These are phyloP conservation scores for Sinapis alba DNA, from an alignment of 441 rosid species.

Conservation along the genomic window DNA sequence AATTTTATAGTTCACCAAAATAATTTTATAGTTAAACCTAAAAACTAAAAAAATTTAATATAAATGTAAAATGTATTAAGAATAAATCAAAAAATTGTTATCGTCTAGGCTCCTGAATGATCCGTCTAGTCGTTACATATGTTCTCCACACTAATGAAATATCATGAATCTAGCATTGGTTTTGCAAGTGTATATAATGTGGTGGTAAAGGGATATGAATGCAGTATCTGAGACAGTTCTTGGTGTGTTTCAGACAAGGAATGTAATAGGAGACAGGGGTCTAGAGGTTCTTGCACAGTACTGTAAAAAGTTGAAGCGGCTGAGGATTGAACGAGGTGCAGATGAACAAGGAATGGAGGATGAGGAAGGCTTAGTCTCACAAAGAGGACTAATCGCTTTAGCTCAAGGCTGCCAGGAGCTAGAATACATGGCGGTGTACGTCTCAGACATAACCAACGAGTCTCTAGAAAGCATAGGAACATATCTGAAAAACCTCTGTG, in stretches of 20 bases:
- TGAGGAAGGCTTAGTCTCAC: constrained; percentile 83
- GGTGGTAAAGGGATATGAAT: constrained; percentile 11
- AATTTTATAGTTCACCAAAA: no score
- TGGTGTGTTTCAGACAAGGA: constrained; percentile 71
- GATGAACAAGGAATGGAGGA: constrained; percentile 87
- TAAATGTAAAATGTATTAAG: no score
- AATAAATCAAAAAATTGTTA: not conserved
- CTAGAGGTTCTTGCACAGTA: constrained; percentile 74
- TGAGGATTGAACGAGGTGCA: constrained; percentile 89
- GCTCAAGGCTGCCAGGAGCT: constrained; percentile 84
- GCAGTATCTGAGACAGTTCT: not conserved
- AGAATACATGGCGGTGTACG: constrained; percentile 83
- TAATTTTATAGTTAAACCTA: no score
- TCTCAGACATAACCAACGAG: constrained; percentile 78
- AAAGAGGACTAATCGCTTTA: constrained; percentile 77
- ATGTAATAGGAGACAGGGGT: constrained; percentile 92
- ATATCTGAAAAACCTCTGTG: constrained; percentile 63
- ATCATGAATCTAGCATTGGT: not conserved
- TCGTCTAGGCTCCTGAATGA: no score
- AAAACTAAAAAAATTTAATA: not conserved
- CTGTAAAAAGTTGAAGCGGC: constrained; percentile 76
- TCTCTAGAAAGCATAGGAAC: constrained; percentile 74
- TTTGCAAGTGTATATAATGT: not conserved
- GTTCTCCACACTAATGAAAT: not conserved
- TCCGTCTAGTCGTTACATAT: not conserved